phyloP scores from a whole-genome alignment of 177 flowering plant species.

The Vitis hybrid region DNA sequence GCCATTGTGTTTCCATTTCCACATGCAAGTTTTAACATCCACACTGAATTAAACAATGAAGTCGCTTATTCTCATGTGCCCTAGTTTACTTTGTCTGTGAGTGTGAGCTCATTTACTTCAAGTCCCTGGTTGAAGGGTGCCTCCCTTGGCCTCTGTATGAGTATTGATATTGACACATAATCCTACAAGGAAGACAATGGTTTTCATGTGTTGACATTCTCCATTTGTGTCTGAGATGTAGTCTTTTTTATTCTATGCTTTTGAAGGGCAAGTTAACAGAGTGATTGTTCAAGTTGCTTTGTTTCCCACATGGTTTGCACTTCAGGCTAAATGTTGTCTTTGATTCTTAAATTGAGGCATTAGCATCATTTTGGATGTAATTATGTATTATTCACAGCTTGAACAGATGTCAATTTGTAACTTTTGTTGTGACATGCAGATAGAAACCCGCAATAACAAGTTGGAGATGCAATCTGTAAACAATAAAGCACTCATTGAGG shows the following conservation, averaged over 20 bases:
- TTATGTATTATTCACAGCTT: neutral
- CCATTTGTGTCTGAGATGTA: neutral
- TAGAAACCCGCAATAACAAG: slow-evolving; percentile 95
- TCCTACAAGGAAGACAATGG: too few species aligned
- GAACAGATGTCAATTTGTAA: neutral
- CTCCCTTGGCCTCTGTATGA: too few species aligned
- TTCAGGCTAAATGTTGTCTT: neutral
- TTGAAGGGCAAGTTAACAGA: neutral
- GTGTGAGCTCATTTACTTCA: too few species aligned
- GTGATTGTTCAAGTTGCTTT: neutral
- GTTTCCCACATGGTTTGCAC: neutral
- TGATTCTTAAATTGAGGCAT: neutral
- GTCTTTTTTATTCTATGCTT: neutral
- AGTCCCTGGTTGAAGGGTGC: too few species aligned
- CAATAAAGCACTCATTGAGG: slow-evolving; percentile 80
- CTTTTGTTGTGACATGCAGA: slow-evolving; percentile 46
- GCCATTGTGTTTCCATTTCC: too few species aligned
- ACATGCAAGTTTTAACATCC: too few species aligned
- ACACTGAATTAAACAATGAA: too few species aligned
- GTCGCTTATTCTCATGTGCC: too few species aligned
- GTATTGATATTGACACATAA: too few species aligned
- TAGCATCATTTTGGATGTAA: neutral
- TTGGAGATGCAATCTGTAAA: slow-evolving; percentile 98
- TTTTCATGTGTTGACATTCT: neutral
- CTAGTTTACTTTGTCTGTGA: too few species aligned